Evolutionary conservation across 2,329 filamentous ascomycete genomes (phyloP).

Genomic region (Ophiocordyceps camponoti-leonardi): DNA sequence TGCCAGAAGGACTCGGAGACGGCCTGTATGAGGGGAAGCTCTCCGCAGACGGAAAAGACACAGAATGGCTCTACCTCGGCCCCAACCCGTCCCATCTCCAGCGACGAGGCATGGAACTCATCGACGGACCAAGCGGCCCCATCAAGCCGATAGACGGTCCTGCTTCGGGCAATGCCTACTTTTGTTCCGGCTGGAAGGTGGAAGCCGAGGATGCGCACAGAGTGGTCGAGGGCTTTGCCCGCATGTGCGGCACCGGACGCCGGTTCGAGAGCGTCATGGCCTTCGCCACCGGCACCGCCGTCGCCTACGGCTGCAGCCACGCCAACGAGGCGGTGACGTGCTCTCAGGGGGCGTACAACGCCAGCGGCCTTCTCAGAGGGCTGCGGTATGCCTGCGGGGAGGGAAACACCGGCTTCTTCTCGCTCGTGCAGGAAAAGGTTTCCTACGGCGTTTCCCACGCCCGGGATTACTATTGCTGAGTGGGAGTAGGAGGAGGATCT

Average conservation of each 20-base stretch:
- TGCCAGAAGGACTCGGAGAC: neutral
- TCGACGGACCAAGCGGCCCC: no score
- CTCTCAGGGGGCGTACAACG: neutral
- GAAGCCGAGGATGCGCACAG: neutral
- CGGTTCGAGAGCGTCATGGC: neutral
- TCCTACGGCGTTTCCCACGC: neutral
- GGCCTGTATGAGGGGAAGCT: neutral
- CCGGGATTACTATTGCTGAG: neutral
- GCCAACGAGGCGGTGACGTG: neutral
- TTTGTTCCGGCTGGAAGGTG: neutral
- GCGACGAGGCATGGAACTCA: neutral
- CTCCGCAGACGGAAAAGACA: neutral
- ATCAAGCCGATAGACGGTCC: neutral
- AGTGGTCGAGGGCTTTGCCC: neutral
- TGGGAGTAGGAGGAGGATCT: no score
- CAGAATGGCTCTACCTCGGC: neutral
- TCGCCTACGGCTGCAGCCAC: neutral
- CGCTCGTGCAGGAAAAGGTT: neutral
- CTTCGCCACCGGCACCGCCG: neutral
- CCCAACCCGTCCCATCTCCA: neutral
- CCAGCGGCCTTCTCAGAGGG: neutral
- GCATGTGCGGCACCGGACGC: neutral
- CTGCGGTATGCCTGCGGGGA: neutral
- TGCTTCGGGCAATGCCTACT: neutral
- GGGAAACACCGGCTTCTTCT: neutral